Evolutionary conservation across 768 basidiomycete genomes (phyloP).

Genomic region (Dendrothele bispora): DNA sequence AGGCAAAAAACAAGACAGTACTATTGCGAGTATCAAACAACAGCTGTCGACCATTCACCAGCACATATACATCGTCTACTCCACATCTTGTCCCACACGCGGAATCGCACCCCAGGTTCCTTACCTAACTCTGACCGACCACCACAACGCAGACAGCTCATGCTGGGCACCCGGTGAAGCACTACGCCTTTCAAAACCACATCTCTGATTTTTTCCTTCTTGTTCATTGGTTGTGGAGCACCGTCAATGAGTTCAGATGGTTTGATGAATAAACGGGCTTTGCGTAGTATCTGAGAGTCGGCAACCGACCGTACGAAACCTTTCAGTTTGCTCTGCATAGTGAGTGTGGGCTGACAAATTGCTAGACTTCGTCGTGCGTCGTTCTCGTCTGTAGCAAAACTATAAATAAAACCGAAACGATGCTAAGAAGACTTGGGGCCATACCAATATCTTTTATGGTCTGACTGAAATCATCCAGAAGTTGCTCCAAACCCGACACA

Average conservation of each 20-base stretch:
- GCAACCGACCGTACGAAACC: constrained; percentile 47
- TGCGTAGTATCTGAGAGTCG: constrained; percentile 53
- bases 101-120: constrained; percentile 26
- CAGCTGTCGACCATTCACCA: constrained; percentile 52
- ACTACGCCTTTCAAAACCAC: constrained; percentile 64
- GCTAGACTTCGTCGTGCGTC: constrained; percentile 54
- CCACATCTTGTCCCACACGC: constrained; percentile 67
- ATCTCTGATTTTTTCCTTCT: constrained; percentile 48
- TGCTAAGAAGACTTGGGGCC: constrained; percentile 25
- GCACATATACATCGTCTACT: constrained; percentile 66
- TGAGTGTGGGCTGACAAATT: constrained; percentile 54
- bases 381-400: constrained; percentile 41
- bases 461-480: constrained; percentile 41
- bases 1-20: too few species aligned
- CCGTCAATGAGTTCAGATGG: constrained; percentile 71
- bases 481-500: constrained; percentile 46
- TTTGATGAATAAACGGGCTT: constrained; percentile 70
- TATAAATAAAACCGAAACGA: constrained; percentile 7
- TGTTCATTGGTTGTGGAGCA: constrained; percentile 40
- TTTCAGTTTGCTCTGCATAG: constrained; percentile 42
- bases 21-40: not conserved
- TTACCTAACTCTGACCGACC: constrained; percentile 50
- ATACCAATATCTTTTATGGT: constrained; percentile 32
- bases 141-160: constrained; percentile 64
- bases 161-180: constrained; percentile 32